Percentiles rank a stretch among this genome's conserved stretches.
These are phyloP conservation scores for Euphorbia lathyris DNA, from an alignment of 345 rosid genomes.

Conservation along the genomic window DNA sequence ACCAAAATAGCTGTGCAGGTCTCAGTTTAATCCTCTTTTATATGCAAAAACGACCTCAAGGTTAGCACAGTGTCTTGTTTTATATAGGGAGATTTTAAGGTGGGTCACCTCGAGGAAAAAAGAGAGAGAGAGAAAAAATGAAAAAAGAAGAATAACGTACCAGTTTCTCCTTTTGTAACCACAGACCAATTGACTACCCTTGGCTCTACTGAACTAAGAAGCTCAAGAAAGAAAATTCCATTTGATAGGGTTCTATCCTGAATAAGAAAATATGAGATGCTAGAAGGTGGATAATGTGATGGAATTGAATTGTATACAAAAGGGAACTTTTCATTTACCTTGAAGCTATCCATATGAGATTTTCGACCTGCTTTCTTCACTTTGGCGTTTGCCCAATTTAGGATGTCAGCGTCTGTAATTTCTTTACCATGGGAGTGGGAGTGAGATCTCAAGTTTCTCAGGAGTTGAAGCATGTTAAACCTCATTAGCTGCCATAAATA, in stretches of 20 bases:
- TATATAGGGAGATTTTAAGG: neutral
- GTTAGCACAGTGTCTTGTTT: neutral
- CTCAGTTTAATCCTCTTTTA: neutral
- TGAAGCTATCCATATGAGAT: slow-evolving; percentile 84
- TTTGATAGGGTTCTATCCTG: slow-evolving; percentile 77
- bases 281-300: slow-evolving; percentile 12
- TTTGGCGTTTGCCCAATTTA: slow-evolving; percentile 83
- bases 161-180: slow-evolving; percentile 77
- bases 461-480: slow-evolving; percentile 90
- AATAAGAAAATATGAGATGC: slow-evolving; percentile 14
- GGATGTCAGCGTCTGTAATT: slow-evolving; percentile 82
- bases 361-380: slow-evolving; percentile 71
- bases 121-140: neutral
- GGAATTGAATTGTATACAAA: neutral
- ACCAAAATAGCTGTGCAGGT: neutral
- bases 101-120: neutral
- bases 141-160: slow-evolving; percentile 26
- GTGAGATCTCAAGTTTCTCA: slow-evolving; percentile 81
- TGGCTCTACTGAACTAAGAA: slow-evolving; percentile 84
- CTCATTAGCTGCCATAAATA: slow-evolving; percentile 97
- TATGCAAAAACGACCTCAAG: slow-evolving; percentile 5
- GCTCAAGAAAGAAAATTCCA: slow-evolving; percentile 90
- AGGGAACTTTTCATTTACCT: slow-evolving; percentile 42
- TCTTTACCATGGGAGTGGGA: slow-evolving; percentile 75
- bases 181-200: slow-evolving; percentile 94